Percentiles rank a stretch among this genome's conserved stretches.
Evolutionary conservation across 202 grass and related monocot species (phyloP).

Genomic region (Miscanthus sacchariflorus): DNA sequence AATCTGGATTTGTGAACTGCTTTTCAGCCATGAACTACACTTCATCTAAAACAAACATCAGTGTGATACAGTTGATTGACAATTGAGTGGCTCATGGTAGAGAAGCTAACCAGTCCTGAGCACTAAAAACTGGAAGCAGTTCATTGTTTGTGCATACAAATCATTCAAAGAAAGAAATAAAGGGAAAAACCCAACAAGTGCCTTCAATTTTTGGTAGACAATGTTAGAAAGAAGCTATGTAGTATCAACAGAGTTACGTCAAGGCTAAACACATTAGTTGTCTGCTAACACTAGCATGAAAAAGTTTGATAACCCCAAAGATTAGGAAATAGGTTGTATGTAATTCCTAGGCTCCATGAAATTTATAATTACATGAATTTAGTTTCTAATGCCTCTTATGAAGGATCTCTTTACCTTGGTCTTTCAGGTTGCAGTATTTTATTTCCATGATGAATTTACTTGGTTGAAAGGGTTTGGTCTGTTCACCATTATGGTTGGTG

Average conservation of each 20-base stretch:
- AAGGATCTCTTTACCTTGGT: slow-evolving; percentile 30
- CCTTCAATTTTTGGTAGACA: slow-evolving; percentile 24
- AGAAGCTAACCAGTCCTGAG: slow-evolving; percentile 3
- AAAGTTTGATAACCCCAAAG: slow-evolving; percentile 20
- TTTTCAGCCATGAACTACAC: slow-evolving; percentile 28
- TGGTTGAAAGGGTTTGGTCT: slow-evolving; percentile 90
- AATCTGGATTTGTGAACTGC: slow-evolving; percentile 12
- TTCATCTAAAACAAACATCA: slow-evolving; percentile 23
- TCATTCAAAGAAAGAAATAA: slow-evolving; percentile 9
- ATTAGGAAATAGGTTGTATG: background rate
- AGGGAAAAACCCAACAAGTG: background rate
- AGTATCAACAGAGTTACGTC: background rate
- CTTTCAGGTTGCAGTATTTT: slow-evolving; percentile 97
- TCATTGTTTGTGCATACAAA: slow-evolving; percentile 24
- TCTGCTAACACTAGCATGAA: slow-evolving; percentile 21
- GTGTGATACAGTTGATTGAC: slow-evolving; percentile 4
- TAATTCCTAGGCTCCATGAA: slow-evolving; percentile 33
- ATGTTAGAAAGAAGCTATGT: background rate
- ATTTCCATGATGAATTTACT: slow-evolving; percentile 96
- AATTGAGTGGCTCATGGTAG: slow-evolving; percentile 25
- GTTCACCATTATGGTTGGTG: slow-evolving; percentile 89
- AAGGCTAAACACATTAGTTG: background rate
- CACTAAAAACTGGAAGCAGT: slow-evolving; percentile 5
- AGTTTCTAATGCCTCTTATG: slow-evolving; percentile 16
- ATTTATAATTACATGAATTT: slow-evolving; percentile 29